These are phyloP conservation scores for Diaporthe sp. DNA, from an alignment of 2,329 filamentous ascomycete genomes.

Conservation along the genomic window DNA sequence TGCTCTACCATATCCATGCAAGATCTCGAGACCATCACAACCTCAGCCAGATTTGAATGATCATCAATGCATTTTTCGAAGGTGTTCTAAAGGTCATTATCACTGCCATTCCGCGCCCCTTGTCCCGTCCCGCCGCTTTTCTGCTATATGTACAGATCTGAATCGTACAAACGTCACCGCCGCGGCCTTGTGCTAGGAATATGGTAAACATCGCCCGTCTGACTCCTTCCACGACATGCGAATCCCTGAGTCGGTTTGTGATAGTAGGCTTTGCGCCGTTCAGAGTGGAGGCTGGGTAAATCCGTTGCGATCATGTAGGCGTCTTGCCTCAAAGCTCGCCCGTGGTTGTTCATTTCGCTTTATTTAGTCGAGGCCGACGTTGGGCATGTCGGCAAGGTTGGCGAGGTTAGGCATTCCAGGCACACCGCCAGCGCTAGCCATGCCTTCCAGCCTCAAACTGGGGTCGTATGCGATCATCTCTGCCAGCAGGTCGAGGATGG, in stretches of 20 bases:
- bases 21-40: not conserved
- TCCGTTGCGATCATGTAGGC: slow-evolving; percentile 6
- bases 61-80: slow-evolving; percentile 35
- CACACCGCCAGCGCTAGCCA: slow-evolving; percentile 49
- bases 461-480: slow-evolving; percentile 98
- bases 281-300: slow-evolving; percentile 33
- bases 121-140: slow-evolving; percentile 25
- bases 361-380: slow-evolving; percentile 68
- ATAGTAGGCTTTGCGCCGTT: slow-evolving; percentile 8
- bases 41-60: slow-evolving; percentile 13
- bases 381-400: slow-evolving; percentile 64
- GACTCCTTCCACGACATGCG: slow-evolving; percentile 16
- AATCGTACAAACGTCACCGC: slow-evolving; percentile 30
- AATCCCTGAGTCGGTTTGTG: slow-evolving; percentile 12
- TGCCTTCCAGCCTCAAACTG: slow-evolving; percentile 72
- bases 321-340: slow-evolving; percentile 10
- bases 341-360: not conserved
- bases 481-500: slow-evolving; percentile 94
- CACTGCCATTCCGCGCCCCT: slow-evolving; percentile 25
- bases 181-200: slow-evolving; percentile 22
- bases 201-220: slow-evolving; percentile 28
- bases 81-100: slow-evolving; percentile 36
- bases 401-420: slow-evolving; percentile 43
- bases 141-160: slow-evolving; percentile 37
- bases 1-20: not conserved